phyloP scores from a whole-genome alignment of 192 early-diverging fungal species.

The Pecoramyces ruminantium region DNA sequence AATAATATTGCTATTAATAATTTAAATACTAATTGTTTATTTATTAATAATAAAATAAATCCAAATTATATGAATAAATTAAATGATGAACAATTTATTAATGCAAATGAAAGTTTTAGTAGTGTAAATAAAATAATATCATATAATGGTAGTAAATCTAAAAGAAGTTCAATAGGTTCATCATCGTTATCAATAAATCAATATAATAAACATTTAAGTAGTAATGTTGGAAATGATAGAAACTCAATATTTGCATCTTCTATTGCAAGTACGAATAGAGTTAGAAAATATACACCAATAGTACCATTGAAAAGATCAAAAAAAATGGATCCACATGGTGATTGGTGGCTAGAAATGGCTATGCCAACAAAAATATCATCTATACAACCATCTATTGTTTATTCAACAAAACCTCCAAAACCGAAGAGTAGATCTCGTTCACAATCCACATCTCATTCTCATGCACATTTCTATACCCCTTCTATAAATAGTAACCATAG shows the following conservation, averaged over 20 bases:
- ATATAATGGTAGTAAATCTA: neutral
- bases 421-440: neutral
- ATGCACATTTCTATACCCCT: neutral
- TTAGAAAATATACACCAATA: neutral
- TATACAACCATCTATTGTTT: neutral
- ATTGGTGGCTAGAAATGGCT: neutral
- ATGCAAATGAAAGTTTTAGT: neutral
- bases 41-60: neutral
- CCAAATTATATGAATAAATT: neutral
- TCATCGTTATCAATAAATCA: neutral
- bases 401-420: neutral
- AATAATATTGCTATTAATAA: too few species aligned
- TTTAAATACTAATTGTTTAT: neutral
- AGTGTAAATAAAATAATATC: neutral
- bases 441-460: too few species aligned
- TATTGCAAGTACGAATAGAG: neutral
- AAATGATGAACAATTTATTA: neutral
- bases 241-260: neutral
- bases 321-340: neutral
- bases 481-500: too few species aligned
- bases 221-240: neutral
- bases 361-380: neutral
- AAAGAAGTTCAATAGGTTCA: neutral
- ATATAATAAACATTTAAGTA: neutral
- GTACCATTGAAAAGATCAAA: neutral